Evolutionary conservation across 1,284 basidiomycete species (phyloP).

Genomic region (Pseudozyma tsukubaensis): DNA sequence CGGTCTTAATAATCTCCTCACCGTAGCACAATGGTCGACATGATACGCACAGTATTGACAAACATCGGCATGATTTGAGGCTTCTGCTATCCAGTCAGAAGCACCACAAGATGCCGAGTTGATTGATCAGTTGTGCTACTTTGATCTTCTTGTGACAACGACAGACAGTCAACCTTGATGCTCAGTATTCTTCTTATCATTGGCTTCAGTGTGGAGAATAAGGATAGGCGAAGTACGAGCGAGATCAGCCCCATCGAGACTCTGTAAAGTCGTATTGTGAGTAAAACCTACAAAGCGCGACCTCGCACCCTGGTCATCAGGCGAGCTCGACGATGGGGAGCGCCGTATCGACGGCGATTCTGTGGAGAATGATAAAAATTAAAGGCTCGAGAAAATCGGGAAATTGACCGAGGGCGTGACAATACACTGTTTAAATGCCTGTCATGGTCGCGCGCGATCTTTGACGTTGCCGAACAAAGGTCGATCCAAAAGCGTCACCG

Average conservation of each 20-base stretch:
- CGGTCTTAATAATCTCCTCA: too few relatives aligned
- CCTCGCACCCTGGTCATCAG: neutral
- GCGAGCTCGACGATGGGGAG: neutral
- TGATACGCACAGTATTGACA: too few relatives aligned
- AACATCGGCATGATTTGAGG: too few relatives aligned
- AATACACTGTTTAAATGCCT: neutral
- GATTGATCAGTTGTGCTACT: too few relatives aligned
- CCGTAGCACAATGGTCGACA: too few relatives aligned
- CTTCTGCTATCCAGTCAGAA: too few relatives aligned
- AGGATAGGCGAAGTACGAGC: conserved; percentile 2
- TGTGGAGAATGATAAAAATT: neutral
- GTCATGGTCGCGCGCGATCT: neutral
- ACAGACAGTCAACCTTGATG: neutral
- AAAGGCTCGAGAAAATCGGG: neutral
- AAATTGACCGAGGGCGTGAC: conserved; percentile 4
- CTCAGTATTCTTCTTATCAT: neutral
- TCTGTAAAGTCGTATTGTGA: neutral
- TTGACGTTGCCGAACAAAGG: conserved; percentile 5
- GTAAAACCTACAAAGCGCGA: neutral
- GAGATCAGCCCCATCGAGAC: neutral
- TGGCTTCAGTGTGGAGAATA: neutral
- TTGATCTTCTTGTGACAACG: too few relatives aligned
- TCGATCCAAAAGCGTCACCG: conserved; percentile 1
- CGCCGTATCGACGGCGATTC: neutral
- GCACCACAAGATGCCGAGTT: too few relatives aligned